Evolutionary conservation across 768 basidiomycete species (phyloP), one percentile per base, ranked within the genome.

Genomic region (Suillus sp.): DNA sequence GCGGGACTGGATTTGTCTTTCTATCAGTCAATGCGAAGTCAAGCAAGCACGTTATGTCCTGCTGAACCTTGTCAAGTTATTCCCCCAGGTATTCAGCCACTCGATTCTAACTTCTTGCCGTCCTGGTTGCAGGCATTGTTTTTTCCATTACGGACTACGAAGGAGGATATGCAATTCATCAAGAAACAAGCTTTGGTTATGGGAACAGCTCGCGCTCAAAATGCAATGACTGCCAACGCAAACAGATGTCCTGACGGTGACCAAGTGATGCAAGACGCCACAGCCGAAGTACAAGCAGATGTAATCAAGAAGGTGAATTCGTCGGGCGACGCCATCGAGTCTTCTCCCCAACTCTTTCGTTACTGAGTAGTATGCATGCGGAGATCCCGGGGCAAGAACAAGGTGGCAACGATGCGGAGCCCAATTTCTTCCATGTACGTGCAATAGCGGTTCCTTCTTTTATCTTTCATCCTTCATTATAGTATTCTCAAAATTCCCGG

Each of bases 1-100:
- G 93, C 94, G 4, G 97, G 97, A 32, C 79, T 99, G 50, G 97
- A 99, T 99, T 10, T 89, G 95, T 66, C 75, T 91, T 60, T 96
- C 96, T 1, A 82, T 99, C 45, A 91, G 91, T 2, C 90, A 96
- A 65, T 86, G 94, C 38, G 97, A 99, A 76, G 90, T 94, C 48
- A 95, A 93, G 70, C 95, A 96, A 72, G 96, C 95, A 3, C 86
- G 94, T 22, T 89, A 91, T 72, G 85, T 99, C 51, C 81, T 99
- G 43, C 80, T 95, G 64, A 93, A 92, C 65, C 84, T 99, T 56
- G 95, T 96, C 25, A 93, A 95, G 75, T 80, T 87, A 64, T 96
- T 87, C 77, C 97, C 97, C 48, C 97, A 99, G 85, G 96, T 88
- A 57, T 40, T 11, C 68, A 66, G 87, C 78, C 2, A 40, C 27